Evolutionary conservation across 1,284 basidiomycete species (phyloP), one percentile per base, ranked within the genome.

Genomic region (Rugosomyces carneus): DNA sequence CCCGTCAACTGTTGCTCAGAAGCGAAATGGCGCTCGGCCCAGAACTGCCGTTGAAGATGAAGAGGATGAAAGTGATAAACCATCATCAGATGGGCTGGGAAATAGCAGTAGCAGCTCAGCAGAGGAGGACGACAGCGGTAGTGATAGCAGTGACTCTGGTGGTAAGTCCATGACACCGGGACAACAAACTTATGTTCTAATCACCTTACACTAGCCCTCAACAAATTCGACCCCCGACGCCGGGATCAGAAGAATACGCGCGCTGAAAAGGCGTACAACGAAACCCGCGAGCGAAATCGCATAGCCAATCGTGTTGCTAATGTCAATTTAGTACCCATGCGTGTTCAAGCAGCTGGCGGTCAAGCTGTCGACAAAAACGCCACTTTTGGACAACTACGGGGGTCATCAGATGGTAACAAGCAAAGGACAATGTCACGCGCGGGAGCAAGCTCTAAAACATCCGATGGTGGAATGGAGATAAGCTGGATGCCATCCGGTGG

Each of bases 11-110:
- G 75, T 76, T 26, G 80, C 80, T 5, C 76, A 75, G 54, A 72
- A 67, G 55, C 63, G 62, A 37, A 63, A 63, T 54, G 62, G 63
- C 57, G 68, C 56, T 16, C 53, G 60, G 43, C 51, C 55, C 37
- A 88, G 76, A 68, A 93, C 93, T 0, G 90, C 89, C 3, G 92
- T 92, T 19, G 89, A 93, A 60, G 81, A 89, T 34, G 92, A 95
- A 58, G 89, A 91, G 47, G 90, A 92, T 19, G 87, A 93, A 62
- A 91, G 87, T 58, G 89, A 92, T 48, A 80, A 77, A 57, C 58
- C 69, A n/a, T 90, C 90, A 3, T 86, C 83, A 3, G 82, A 86
- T 55, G 81, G 77, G 13, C 62, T 84, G 51, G 75, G 64, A 19
- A 27, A 38, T n/a, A n/a, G n/a, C 16, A 46, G 43, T 20, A 72